A percentile compares a stretch with the other conserved stretches of the same genome.
Conservation (phyloP, 352 stramenopile species). For the Phytophthora europaea region DNA sequence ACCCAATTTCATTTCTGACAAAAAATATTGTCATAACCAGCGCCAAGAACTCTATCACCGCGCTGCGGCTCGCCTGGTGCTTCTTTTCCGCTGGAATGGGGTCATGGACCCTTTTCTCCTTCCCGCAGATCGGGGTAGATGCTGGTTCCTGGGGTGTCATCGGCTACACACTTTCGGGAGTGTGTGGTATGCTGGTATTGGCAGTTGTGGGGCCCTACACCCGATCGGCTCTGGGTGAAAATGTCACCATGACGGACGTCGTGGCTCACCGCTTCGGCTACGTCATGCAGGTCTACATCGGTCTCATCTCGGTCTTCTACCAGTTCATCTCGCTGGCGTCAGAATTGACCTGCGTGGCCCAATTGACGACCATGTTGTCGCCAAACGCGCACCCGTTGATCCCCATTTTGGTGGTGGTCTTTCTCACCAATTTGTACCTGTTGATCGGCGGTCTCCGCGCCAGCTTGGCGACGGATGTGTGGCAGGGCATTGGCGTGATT, state of each 20-base stretch:
- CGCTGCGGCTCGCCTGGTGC: constrained; percentile 76
- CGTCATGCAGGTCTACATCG: constrained; percentile 74
- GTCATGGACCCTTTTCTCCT: constrained; percentile 82
- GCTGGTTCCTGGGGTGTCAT: constrained; percentile 82
- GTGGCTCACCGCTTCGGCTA: constrained; percentile 66
- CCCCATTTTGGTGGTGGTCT: constrained; percentile 65
- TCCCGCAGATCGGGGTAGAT: constrained; percentile 78
- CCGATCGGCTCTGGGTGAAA: constrained; percentile 69
- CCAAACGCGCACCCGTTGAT: constrained; percentile 61
- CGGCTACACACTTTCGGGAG: constrained; percentile 74
- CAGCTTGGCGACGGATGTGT: constrained; percentile 80
- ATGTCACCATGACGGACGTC: constrained; percentile 81
- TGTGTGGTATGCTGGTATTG: constrained; percentile 68
- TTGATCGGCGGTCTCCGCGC: constrained; percentile 78
- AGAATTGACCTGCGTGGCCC: constrained; percentile 71
- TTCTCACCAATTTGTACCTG: constrained; percentile 81
- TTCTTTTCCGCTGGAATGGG: constrained; percentile 84
- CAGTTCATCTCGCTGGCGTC: constrained; percentile 86
- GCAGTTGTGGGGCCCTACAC: constrained; percentile 65
- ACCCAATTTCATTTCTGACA: not conserved
- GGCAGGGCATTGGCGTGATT: constrained; percentile 75
- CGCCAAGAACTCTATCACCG: constrained; percentile 72
- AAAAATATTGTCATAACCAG: constrained; percentile 26
- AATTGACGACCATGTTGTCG: constrained; percentile 62
- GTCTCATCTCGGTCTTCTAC: constrained; percentile 79